A percentile compares a stretch with the other conserved stretches of the same genome.
phyloP scores from a whole-genome alignment of 2,329 filamentous ascomycete genomes.

The Ascochyta viciae-villosae region DNA sequence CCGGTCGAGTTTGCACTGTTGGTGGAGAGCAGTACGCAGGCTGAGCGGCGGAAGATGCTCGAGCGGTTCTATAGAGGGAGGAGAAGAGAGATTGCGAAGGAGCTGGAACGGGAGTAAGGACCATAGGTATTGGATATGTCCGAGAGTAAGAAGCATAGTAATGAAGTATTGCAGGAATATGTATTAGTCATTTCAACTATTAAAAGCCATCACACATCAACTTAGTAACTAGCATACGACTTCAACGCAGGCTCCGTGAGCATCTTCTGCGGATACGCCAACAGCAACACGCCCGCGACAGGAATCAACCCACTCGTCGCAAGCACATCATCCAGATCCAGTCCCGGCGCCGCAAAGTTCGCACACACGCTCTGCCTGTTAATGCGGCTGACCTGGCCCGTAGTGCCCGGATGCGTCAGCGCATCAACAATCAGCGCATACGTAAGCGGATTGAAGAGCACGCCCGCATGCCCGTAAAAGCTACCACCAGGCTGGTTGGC shows the following conservation, averaged over 20 bases:
- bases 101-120: constrained; percentile 10
- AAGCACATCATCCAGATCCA: constrained; percentile 56
- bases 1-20: constrained; percentile 86
- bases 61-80: constrained; percentile 80
- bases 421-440: constrained; percentile 58
- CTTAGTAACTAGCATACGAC: not conserved
- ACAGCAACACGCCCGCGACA: constrained; percentile 32
- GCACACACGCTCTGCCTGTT: constrained; percentile 52
- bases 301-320: constrained; percentile 54
- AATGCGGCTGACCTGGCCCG: constrained; percentile 51
- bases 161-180: not conserved
- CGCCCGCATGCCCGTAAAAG: constrained; percentile 60
- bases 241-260: constrained; percentile 45
- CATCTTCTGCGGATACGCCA: too few species aligned
- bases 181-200: not conserved
- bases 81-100: constrained; percentile 54
- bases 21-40: constrained; percentile 90
- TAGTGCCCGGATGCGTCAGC: constrained; percentile 57
- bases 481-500: constrained; percentile 50
- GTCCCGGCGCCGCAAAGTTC: constrained; percentile 46
- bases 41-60: constrained; percentile 77
- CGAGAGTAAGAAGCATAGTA: too few species aligned
- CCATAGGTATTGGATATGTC: not conserved
- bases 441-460: constrained; percentile 59
- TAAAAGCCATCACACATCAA: not conserved